Evolutionary conservation across 2,329 filamentous ascomycete species (phyloP), one percentile per base, ranked within the genome.

Genomic region (Ascochyta fabae): DNA sequence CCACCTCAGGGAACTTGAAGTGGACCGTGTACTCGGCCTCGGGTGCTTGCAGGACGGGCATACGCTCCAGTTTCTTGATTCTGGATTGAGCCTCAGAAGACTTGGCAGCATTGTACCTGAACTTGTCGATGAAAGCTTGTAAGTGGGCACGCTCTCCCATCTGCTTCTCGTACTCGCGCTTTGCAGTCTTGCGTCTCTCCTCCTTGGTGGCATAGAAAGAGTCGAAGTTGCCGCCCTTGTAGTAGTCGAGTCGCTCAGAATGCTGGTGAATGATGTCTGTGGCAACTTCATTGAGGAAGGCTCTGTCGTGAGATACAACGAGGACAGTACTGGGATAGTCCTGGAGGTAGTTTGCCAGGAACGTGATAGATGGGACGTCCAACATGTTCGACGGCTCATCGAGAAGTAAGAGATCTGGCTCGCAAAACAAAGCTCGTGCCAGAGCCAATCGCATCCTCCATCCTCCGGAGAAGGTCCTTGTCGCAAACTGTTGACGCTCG

Each of bases 301-400:
- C 93, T 84, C 95, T 88, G 86, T 99, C 95, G 90, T 99, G 95
- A 77, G 92, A 96, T 62, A 99, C 95, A 49, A 99, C 94, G 13
- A 99, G 83, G 26, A 99, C 88, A 2, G 95, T 98, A 77, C 92
- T 96, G 35, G 94, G 94, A 73, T 99, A 99, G 44, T 82, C 83
- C 76, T 97, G 93, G 8, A 99, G 88, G 74, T 99, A 99, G 71
- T 93, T 94, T 43, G 94, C 90, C 75, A 99, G 85, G 86, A 98
- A 99, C 53, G 95, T 96, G 73, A 99, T 98, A 23, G 95, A 98
- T n/a, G 95, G 95, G 54, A 99, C 95, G 79, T 98, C 95, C 91
- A 99, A 92, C 94, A 98, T 98, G 87, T 98, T 98, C 52, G 94
- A 98, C 80, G 95, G 95, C 87, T 99, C 95, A 81, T 99, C 95